A percentile compares a stretch with the other conserved stretches of the same genome.
Evolutionary conservation across 2,329 filamentous ascomycete genomes (phyloP).

Genomic region (Drechslerella coelobrocha): DNA sequence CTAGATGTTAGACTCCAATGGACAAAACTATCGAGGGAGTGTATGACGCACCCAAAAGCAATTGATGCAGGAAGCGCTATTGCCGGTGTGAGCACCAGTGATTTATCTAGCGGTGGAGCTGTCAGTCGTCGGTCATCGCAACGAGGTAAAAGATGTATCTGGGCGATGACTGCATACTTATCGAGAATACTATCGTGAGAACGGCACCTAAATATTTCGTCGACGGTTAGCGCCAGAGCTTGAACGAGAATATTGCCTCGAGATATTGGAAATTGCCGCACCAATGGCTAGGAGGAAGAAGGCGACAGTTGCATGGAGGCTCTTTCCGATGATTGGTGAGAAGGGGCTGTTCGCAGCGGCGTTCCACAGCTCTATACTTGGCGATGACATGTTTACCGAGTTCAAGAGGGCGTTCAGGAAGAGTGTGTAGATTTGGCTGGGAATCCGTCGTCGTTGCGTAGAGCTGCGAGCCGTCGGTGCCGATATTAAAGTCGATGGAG

Average conservation of each 20-base stretch:
- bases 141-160: conserved; percentile 21
- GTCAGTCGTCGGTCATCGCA: conserved; percentile 48
- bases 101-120: conserved; percentile 52
- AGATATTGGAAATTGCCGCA: conserved; percentile 37
- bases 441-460: neutral
- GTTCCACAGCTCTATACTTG: conserved; percentile 79
- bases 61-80: conserved; percentile 86
- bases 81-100: conserved; percentile 64
- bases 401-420: neutral
- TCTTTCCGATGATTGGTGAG: conserved; percentile 78
- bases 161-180: conserved; percentile 68
- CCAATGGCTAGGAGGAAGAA: conserved; percentile 76
- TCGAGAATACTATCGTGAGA: conserved; percentile 78
- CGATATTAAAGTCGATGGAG: neutral
- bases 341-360: conserved; percentile 87
- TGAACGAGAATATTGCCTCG: too few species aligned
- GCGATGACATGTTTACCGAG: conserved; percentile 61
- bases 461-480: neutral
- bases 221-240: conserved; percentile 41
- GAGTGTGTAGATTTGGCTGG: neutral
- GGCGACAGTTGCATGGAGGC: conserved; percentile 70
- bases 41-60: conserved; percentile 77
- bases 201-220: conserved; percentile 64
- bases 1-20: conserved; percentile 8
- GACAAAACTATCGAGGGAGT: conserved; percentile 2